Percentiles rank a stretch among this genome's conserved stretches.
phyloP scores from a whole-genome alignment of 495 filamentous ascomycete species.

The Peziza echinospora region DNA sequence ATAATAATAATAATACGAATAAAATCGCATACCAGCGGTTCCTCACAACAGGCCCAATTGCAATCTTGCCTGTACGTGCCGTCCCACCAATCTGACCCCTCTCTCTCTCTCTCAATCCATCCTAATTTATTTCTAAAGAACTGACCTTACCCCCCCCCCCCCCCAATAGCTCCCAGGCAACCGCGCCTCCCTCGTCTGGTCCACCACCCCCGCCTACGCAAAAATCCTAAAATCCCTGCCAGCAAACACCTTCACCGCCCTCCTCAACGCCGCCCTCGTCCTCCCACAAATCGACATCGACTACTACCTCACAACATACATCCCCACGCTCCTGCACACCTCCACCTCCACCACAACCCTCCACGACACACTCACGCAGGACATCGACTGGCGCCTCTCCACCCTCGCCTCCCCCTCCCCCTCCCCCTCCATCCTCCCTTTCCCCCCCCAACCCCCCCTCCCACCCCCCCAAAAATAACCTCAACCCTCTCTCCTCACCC shows the following conservation, averaged over 20 bases:
- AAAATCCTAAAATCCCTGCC: conserved; percentile 56
- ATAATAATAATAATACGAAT: conserved; percentile 28
- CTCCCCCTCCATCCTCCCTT: conserved; percentile 86
- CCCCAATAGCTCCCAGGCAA: conserved; percentile 43
- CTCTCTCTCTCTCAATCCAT: too few relatives aligned
- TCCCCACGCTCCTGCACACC: conserved; percentile 30
- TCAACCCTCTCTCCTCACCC: too few relatives aligned
- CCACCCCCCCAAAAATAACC: too few relatives aligned
- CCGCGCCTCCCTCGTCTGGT: conserved; percentile 76
- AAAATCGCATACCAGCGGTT: conserved; percentile 89
- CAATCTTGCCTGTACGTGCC: conserved; percentile 43
- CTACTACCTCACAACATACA: too few relatives aligned
- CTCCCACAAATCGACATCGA: conserved; percentile 54
- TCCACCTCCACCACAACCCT: too few relatives aligned
- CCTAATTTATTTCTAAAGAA: too few relatives aligned
- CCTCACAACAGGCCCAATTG: conserved; percentile 74
- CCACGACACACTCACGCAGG: too few relatives aligned
- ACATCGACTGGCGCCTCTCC: conserved; percentile 69
- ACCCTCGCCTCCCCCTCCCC: conserved; percentile 89
- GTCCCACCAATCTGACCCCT: too few relatives aligned
- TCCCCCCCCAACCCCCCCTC: too few relatives aligned
- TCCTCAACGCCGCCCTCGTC: conserved; percentile 88
- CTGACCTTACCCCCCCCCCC: too few relatives aligned
- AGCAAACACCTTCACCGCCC: conserved; percentile 49
- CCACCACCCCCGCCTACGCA: conserved; percentile 58